Base-by-base conservation (phyloP, 2,329 filamentous ascomycete genomes). In the Rutstroemia sydowiana region DNA sequence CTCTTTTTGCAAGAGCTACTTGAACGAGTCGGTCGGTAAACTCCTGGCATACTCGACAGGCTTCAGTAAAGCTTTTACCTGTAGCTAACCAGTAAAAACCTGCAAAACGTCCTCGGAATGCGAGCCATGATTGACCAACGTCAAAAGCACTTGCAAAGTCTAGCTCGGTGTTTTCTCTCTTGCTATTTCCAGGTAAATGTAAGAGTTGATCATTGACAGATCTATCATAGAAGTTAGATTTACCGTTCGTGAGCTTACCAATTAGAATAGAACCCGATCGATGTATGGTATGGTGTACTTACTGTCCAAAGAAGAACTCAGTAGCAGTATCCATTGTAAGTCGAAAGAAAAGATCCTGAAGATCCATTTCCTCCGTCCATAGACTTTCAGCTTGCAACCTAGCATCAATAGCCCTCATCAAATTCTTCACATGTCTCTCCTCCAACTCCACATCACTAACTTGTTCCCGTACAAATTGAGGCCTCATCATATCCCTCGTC, bases 331-430 rank as follows among this genome's bases (percentile, higher is more conserved):
- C 63, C 4, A 69, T 55, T 7, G 65, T 68, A 18, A 48, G 47
- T 5, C 26, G 73, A 58, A 82, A 81, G 59, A 87, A 79, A 11
- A 84, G 67, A 5, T 71, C 70, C 54, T 84, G 77, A 5, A 87
- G 64, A 57, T 87, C 80, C 6, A 43, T 16, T 7, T 85, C 73
- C n/a, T 28, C 44, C 2, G 26, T 50, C 26, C 54, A 48, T 28
- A 0, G 77, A 77, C n/a, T n/a, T n/a, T n/a, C n/a, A n/a, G n/a
- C n/a, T n/a, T n/a, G n/a, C n/a, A n/a, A n/a, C n/a, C n/a, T n/a
- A n/a, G n/a, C n/a, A n/a, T n/a, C n/a, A n/a, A n/a, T n/a, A n/a
- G n/a, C n/a, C n/a, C n/a, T n/a, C n/a, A n/a, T n/a, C n/a, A n/a
- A n/a, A n/a, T n/a, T n/a, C n/a, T n/a, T n/a, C n/a, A n/a, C n/a